phyloP scores from a whole-genome alignment of 495 filamentous ascomycete genomes.

The Trichoderma asperelloides region DNA sequence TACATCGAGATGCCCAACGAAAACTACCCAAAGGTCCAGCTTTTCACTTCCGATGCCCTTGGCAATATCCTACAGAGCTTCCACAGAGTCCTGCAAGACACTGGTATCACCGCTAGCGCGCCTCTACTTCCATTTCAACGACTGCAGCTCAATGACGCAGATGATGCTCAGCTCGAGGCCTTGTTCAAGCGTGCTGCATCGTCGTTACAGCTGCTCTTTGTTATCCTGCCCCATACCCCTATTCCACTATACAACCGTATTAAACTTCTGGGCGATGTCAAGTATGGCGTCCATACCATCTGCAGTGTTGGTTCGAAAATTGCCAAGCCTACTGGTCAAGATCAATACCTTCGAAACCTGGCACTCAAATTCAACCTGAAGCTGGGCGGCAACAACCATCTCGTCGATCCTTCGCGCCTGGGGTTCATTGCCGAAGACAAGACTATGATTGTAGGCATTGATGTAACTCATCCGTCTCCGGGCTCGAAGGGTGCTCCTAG shows the following conservation, averaged over 20 bases:
- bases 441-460: constrained; percentile 66
- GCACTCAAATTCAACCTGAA: constrained; percentile 83
- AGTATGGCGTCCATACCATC: constrained; percentile 51
- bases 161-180: not conserved
- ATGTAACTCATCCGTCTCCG: constrained; percentile 69
- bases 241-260: constrained; percentile 50
- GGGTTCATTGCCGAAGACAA: constrained; percentile 50
- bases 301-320: constrained; percentile 46
- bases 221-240: constrained; percentile 44
- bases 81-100: not conserved
- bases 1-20: not conserved
- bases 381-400: constrained; percentile 70
- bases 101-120: not conserved
- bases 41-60: not conserved
- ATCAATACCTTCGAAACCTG: constrained; percentile 63
- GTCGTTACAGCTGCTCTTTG: constrained; percentile 39
- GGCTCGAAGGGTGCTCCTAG: constrained; percentile 39
- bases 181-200: constrained; percentile 14
- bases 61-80: not conserved
- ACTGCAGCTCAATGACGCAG: not conserved
- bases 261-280: constrained; percentile 53
- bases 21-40: not conserved
- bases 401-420: constrained; percentile 32
- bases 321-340: constrained; percentile 18
- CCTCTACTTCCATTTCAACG: not conserved